phyloP scores from a whole-genome alignment of 1,284 basidiomycete genomes.

The Singerocomus rubriflavus region DNA sequence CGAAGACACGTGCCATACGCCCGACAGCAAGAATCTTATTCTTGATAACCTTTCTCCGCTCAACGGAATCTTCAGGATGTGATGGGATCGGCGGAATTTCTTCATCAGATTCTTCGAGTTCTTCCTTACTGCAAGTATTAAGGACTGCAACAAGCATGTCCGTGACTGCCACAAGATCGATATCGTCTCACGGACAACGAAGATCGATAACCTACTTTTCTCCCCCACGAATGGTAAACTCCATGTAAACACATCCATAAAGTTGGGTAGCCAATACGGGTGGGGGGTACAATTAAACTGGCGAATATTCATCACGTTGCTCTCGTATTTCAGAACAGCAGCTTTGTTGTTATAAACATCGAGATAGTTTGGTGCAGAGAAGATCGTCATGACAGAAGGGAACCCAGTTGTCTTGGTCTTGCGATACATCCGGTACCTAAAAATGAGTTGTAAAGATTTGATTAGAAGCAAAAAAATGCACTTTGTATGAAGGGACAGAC shows the following conservation, averaged over 20 bases:
- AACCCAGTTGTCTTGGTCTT: slow-evolving; percentile 93
- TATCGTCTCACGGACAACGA: neutral
- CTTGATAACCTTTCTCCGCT: slow-evolving; percentile 85
- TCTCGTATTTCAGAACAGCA: slow-evolving; percentile 94
- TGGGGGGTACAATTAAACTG: slow-evolving; percentile 97
- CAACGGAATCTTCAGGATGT: slow-evolving; percentile 54
- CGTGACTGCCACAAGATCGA: slow-evolving; percentile 55
- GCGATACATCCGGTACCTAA: slow-evolving; percentile 92
- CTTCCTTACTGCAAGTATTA: slow-evolving; percentile 93
- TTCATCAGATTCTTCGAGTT: slow-evolving; percentile 84
- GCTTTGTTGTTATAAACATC: slow-evolving; percentile 98
- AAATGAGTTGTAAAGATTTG: slow-evolving; percentile 4
- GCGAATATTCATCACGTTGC: slow-evolving; percentile 93
- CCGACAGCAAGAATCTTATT: slow-evolving; percentile 99
- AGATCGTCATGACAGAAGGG: slow-evolving; percentile 96
- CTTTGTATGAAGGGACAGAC: slow-evolving; percentile 39
- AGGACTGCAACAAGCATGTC: slow-evolving; percentile 96
- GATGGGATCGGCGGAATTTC: slow-evolving; percentile 36
- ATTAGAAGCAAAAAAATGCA: neutral
- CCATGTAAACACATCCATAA: slow-evolving; percentile 95
- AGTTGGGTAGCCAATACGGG: slow-evolving; percentile 93
- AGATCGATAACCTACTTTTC: slow-evolving; percentile 65
- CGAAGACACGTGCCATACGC: slow-evolving; percentile 94
- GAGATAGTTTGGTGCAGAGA: slow-evolving; percentile 93
- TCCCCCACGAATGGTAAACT: slow-evolving; percentile 90